Evolutionary conservation across 2,329 filamentous ascomycete species (phyloP).

Genomic region (Chaetomium olivaceum): DNA sequence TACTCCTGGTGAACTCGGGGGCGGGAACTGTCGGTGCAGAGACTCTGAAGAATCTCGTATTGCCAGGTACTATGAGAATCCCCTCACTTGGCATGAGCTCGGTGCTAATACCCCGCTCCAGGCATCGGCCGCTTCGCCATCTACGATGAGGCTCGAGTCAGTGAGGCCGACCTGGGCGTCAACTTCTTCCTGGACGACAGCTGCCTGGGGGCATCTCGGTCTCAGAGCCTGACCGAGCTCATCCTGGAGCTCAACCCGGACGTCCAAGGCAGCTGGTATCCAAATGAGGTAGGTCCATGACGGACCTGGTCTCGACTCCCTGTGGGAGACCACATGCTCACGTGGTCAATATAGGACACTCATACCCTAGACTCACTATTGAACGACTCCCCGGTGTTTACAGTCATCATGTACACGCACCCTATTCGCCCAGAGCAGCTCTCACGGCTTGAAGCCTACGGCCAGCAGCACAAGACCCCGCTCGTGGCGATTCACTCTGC

Average conservation of each 20-base stretch:
- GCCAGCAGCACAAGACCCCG: constrained; percentile 63
- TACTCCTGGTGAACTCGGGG: constrained; percentile 87
- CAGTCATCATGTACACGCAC: constrained; percentile 56
- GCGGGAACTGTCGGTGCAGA: constrained; percentile 87
- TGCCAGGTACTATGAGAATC: constrained; percentile 61
- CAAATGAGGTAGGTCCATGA: constrained; percentile 47
- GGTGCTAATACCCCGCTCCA: constrained; percentile 38
- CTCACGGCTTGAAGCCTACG: constrained; percentile 49
- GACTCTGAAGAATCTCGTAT: constrained; percentile 92
- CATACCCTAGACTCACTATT: constrained; percentile 47
- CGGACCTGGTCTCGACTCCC: not conserved
- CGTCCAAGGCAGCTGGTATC: constrained; percentile 73
- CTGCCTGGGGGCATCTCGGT: constrained; percentile 74
- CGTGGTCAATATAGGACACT: constrained; percentile 32
- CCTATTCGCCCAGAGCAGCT: constrained; percentile 50
- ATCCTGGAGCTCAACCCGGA: constrained; percentile 91
- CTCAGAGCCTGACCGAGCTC: constrained; percentile 73
- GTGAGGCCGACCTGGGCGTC: constrained; percentile 80
- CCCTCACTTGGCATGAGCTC: not conserved
- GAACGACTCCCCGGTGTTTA: constrained; percentile 46
- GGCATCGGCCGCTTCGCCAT: constrained; percentile 91
- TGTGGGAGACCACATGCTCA: constrained; percentile 17
- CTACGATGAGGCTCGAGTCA: constrained; percentile 75
- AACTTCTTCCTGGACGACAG: constrained; percentile 94
- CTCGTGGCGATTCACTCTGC: constrained; percentile 82